A percentile compares a stretch with the other conserved stretches of the same genome.
These are phyloP conservation scores for Earliella scabrosa DNA, from an alignment of 1,284 basidiomycete species.

Conservation along the genomic window DNA sequence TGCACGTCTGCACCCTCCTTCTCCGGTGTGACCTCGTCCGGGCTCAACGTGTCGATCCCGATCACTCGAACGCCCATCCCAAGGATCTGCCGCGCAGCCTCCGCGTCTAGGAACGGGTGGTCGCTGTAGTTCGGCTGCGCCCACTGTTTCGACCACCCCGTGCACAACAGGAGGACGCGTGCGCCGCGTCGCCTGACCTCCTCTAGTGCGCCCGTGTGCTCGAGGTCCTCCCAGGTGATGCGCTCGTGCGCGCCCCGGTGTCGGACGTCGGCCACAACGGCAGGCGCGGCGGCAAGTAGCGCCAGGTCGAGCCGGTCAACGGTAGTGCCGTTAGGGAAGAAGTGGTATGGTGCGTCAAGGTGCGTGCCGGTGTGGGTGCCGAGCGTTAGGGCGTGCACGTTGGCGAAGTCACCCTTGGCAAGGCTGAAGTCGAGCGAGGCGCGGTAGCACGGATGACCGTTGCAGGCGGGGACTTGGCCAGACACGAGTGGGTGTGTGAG, in stretches of 20 bases:
- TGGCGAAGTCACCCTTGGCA: constrained; percentile 45
- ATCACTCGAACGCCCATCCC: constrained; percentile 56
- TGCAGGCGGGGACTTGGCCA: constrained; percentile 49
- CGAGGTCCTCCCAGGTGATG: constrained; percentile 28
- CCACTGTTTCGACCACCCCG: constrained; percentile 66
- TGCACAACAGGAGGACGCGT: constrained; percentile 54
- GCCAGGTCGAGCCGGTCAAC: constrained; percentile 57
- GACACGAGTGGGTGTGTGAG: constrained; percentile 56
- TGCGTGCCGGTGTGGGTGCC: constrained; percentile 73
- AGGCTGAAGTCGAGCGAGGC: constrained; percentile 31
- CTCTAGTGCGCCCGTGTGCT: constrained; percentile 3
- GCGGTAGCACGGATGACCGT: constrained; percentile 55
- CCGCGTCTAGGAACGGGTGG: constrained; percentile 63
- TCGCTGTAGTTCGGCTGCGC: constrained; percentile 52
- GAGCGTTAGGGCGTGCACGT: constrained; percentile 50
- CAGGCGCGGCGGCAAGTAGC: constrained; percentile 52
- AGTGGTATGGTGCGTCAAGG: constrained; percentile 74
- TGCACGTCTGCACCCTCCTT: constrained; percentile 52
- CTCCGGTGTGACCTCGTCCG: constrained; percentile 57
- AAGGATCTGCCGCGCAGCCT: constrained; percentile 54
- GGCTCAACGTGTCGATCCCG: constrained; percentile 66
- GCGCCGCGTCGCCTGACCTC: constrained; percentile 34
- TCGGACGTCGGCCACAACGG: constrained; percentile 47
- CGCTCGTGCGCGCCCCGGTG: constrained; percentile 19
- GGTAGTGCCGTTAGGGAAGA: constrained; percentile 53